Evolutionary conservation across 768 basidiomycete species (phyloP).

Genomic region (Pleurotus tuoliensis): DNA sequence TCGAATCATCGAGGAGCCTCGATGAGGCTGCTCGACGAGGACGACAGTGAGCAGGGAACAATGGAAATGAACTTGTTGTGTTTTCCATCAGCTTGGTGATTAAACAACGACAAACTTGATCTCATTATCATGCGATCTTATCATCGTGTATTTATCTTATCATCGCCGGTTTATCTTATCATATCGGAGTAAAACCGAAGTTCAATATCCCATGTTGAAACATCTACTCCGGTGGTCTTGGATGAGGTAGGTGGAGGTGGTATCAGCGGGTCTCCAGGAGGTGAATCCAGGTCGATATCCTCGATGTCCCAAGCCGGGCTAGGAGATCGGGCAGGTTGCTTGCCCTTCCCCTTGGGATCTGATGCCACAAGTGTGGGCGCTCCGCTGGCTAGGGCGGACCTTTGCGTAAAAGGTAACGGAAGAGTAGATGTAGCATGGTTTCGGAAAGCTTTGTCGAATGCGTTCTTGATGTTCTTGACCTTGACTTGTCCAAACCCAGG

Average conservation of each 20-base stretch:
- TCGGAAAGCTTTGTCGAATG: conserved; percentile 86
- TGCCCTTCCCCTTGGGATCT: conserved; percentile 2
- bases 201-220: conserved; percentile 75
- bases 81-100: too few relatives aligned
- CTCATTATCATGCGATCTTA: too few relatives aligned
- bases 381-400: conserved; percentile 7
- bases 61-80: too few relatives aligned
- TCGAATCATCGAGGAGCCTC: too few relatives aligned
- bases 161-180: too few relatives aligned
- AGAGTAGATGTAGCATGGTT: conserved; percentile 54
- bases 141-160: too few relatives aligned
- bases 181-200: too few relatives aligned
- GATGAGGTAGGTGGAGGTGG: conserved; percentile 7
- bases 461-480: conserved; percentile 85
- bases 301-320: conserved; percentile 3
- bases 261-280: background rate
- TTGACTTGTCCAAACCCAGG: conserved; percentile 96
- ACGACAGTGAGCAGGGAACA: too few relatives aligned
- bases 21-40: too few relatives aligned
- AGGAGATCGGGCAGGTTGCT: background rate
- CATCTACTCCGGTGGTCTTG: conserved; percentile 18
- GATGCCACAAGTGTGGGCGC: background rate
- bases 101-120: too few relatives aligned
- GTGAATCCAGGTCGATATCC: background rate
- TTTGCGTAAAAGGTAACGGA: conserved; percentile 27